A percentile compares a stretch with the other conserved stretches of the same genome.
phyloP scores from a whole-genome alignment of 2,329 filamentous ascomycete genomes.

The Fusarium irregulare region DNA sequence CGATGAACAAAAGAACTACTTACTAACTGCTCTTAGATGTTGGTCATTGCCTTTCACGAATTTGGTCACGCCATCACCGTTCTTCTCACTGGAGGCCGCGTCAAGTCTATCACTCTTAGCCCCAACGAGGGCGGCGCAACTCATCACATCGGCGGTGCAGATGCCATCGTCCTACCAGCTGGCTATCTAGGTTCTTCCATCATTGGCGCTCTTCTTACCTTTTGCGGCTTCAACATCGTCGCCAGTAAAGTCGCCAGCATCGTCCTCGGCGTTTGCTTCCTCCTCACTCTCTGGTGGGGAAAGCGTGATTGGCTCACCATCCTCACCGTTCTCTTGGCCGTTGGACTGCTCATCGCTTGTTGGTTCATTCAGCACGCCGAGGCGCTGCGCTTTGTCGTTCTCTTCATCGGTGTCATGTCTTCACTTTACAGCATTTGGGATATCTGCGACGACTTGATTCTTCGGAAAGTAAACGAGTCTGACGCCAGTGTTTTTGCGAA shows the following conservation, averaged over 20 bases:
- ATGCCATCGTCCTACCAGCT: constrained; percentile 77
- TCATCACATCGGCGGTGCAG: constrained; percentile 78
- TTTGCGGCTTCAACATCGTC: constrained; percentile 84
- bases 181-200: constrained; percentile 82
- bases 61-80: constrained; percentile 81
- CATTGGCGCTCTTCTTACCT: constrained; percentile 81
- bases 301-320: constrained; percentile 83
- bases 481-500: constrained; percentile 84
- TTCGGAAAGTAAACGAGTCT: constrained; percentile 82
- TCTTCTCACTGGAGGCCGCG: constrained; percentile 76
- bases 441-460: constrained; percentile 84
- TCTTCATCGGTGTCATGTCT: constrained; percentile 87
- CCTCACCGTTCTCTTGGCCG: constrained; percentile 73
- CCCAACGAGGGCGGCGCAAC: constrained; percentile 84
- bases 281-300: constrained; percentile 86
- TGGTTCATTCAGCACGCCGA: constrained; percentile 86
- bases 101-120: constrained; percentile 79
- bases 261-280: constrained; percentile 76
- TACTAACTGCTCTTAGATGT: constrained; percentile 65
- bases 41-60: constrained; percentile 86
- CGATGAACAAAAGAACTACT: background rate
- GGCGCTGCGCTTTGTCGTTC: constrained; percentile 76
- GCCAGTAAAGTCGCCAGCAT: constrained; percentile 83
- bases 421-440: constrained; percentile 86
- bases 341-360: constrained; percentile 76